phyloP scores from a whole-genome alignment of 331 rosid genomes.

The Erythrophleum ivorense region DNA sequence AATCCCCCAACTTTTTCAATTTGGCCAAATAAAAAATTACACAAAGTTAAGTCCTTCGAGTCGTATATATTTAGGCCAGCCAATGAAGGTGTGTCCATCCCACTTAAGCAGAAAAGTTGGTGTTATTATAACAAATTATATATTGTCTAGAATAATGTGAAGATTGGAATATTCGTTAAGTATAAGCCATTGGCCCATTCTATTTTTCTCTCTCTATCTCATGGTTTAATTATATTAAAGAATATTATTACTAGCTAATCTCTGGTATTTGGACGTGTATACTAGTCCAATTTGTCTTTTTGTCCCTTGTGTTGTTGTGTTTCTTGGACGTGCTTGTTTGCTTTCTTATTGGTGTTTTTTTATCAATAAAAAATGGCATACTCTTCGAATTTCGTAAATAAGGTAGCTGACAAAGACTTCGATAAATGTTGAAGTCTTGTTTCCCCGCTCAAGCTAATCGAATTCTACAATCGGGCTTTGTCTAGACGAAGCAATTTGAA shows the following conservation, averaged over 20 bases:
- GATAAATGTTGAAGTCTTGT: constrained; percentile 19
- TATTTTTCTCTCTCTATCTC: not conserved
- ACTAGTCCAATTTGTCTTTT: constrained; percentile 55
- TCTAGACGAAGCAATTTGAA: constrained; percentile 21
- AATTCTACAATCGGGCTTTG: constrained; percentile 23
- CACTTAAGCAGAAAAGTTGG: constrained; percentile 41
- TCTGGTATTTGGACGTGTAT: not conserved
- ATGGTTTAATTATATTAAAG: constrained; percentile 27
- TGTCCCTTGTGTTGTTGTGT: constrained; percentile 33
- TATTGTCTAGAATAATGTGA: constrained; percentile 23
- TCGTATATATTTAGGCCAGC: constrained; percentile 36
- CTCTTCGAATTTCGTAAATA: constrained; percentile 42
- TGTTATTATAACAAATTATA: constrained; percentile 33
- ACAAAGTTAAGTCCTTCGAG: constrained; percentile 30
- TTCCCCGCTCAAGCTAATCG: constrained; percentile 20
- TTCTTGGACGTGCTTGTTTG: constrained; percentile 42
- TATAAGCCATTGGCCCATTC: constrained; percentile 32
- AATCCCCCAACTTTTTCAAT: constrained; percentile 37
- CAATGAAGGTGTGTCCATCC: constrained; percentile 43
- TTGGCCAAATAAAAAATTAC: constrained; percentile 35
- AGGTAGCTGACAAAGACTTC: constrained; percentile 52
- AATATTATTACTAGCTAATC: constrained; percentile 48
- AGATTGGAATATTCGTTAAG: constrained; percentile 52
- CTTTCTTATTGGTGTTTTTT: constrained; percentile 19
- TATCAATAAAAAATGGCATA: not conserved